Evolutionary conservation across 345 rosid genomes (phyloP).

Genomic region (Viola odorata): DNA sequence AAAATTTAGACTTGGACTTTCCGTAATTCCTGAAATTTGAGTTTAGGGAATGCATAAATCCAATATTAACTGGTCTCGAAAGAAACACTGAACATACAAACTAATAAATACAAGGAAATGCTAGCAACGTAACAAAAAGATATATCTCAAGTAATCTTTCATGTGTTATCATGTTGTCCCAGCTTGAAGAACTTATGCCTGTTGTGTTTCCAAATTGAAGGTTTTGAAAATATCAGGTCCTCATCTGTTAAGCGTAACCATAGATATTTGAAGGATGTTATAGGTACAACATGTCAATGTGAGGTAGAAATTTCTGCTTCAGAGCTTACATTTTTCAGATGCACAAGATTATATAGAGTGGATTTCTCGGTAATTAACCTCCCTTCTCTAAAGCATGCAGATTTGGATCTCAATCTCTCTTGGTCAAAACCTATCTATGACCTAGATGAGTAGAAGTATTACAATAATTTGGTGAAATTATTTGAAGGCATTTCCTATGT

Average conservation of each 20-base stretch:
- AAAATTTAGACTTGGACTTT: too few relatives aligned
- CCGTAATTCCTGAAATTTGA: too few relatives aligned
- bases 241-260: not conserved
- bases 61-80: too few relatives aligned
- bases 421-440: too few relatives aligned
- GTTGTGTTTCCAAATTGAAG: not conserved
- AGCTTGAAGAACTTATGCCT: not conserved
- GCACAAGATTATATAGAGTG: not conserved
- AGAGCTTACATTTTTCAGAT: not conserved
- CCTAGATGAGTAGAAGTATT: not conserved
- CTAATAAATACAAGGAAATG: too few relatives aligned
- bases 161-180: not conserved
- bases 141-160: not conserved
- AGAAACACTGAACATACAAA: too few relatives aligned
- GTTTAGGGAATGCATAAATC: too few relatives aligned
- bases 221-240: not conserved
- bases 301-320: slow-evolving; percentile 4
- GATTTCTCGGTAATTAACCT: not conserved
- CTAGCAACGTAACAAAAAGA: too few relatives aligned
- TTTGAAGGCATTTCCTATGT: too few relatives aligned
- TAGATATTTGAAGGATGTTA: not conserved
- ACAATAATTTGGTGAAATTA: too few relatives aligned
- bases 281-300: not conserved
- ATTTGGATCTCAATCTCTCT: too few relatives aligned
- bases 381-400: not conserved